Evolutionary conservation across 345 rosid species (phyloP), one percentile per base, ranked within the genome.

Genomic region (Salix arbutifolia): DNA sequence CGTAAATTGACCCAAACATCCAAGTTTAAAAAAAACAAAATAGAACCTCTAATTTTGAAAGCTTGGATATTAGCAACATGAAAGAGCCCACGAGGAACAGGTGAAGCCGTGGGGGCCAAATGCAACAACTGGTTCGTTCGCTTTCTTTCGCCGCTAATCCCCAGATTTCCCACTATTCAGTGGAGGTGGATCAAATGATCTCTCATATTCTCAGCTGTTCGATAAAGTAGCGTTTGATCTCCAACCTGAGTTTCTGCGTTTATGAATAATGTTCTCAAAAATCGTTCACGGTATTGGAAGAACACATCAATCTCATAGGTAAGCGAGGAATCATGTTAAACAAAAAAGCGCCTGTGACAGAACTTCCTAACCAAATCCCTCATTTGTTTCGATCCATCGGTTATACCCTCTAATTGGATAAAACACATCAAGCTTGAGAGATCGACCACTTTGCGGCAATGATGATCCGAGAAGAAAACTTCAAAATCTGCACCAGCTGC

Each of bases 51-150:
- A 31, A 4, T 4, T 31, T 31, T 31, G 33, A 31, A 31, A 31
- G 33, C 33, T 31, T 31, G 33, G 33, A 31, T 31, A 31, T 31
- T 31, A 31, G 33, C 33, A 31, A 31, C 33, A 31, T 31, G 69
- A 48, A 66, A 53, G 56, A 13, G 84, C 98, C 90, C 79, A 93
- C 33, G 87, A 21, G 94, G 87, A 71, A 92, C 93, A 6, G 87
- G 86, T 10, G 99, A 93, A 74, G 89, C 97, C 74, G 89, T 17
- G 98, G 0, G 97, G 99, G 46, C 96, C 98, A 74, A 92, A 96
- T 58, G 98, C 97, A 50, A 85, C 86, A 53, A 83, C 82, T 12
- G 99, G 99, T 73, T 93, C 98, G 33, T 86, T 91, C 4, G 87
- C 75, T 14, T 83, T 89, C 77, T 71, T 86, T 65, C 86, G 82